A percentile compares a stretch with the other conserved stretches of the same genome.
These are phyloP conservation scores for Aureobasidium sp. DNA, from an alignment of 2,329 filamentous ascomycete species.

Conservation along the genomic window DNA sequence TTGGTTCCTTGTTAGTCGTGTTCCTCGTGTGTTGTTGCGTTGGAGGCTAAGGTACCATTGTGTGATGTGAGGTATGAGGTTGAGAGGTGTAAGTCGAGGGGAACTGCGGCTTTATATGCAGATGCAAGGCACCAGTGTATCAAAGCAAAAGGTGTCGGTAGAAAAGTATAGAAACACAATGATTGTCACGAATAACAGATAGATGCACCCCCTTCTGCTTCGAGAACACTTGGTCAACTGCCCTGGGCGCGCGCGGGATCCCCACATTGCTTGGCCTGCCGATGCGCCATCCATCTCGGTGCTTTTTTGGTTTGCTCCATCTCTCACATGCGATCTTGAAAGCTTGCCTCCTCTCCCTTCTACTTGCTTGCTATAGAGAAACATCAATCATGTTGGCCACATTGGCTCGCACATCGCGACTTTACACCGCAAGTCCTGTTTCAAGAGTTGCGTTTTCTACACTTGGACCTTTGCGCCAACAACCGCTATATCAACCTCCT, in stretches of 20 bases:
- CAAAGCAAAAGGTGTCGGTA: background rate
- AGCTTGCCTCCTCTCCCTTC: background rate
- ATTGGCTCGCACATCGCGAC: background rate
- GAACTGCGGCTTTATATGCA: background rate
- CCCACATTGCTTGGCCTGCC: background rate
- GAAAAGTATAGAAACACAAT: background rate
- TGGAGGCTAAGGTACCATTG: background rate
- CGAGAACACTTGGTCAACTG: slow-evolving; percentile 10
- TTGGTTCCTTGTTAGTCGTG: background rate
- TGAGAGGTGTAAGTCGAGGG: background rate
- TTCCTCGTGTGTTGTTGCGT: background rate
- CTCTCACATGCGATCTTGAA: background rate
- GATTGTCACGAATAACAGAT: background rate
- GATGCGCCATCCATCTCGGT: background rate
- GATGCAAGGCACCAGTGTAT: background rate
- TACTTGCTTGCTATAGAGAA: too few species aligned
- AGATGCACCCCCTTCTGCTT: background rate
- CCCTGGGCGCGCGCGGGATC: background rate
- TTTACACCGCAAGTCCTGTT: background rate
- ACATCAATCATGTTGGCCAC: background rate
- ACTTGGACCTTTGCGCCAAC: background rate
- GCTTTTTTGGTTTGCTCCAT: background rate
- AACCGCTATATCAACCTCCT: slow-evolving; percentile 12
- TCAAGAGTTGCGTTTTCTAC: background rate
- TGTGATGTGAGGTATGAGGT: background rate